These are phyloP conservation scores for Malus hybrid DNA, from an alignment of 331 rosid genomes.

Conservation along the genomic window DNA sequence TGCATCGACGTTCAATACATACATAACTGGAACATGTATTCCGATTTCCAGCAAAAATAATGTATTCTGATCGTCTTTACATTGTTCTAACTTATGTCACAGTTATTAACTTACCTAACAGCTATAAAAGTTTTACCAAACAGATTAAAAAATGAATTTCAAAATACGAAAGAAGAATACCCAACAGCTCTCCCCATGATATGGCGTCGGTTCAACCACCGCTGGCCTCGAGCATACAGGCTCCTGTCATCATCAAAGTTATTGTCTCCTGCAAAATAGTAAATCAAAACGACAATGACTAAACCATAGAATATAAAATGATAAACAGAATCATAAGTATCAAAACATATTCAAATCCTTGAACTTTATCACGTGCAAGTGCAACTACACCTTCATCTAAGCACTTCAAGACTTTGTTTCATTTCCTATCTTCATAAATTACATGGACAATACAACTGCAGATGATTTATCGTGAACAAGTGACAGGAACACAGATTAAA, in stretches of 20 bases:
- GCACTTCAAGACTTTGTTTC: not conserved
- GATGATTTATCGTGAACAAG: not conserved
- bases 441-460: not conserved
- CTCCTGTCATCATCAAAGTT: constrained; percentile 26
- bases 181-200: constrained; percentile 53
- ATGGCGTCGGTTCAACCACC: constrained; percentile 45
- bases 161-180: constrained; percentile 10
- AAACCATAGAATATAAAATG: not conserved
- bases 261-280: constrained; percentile 41
- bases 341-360: not conserved
- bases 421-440: not conserved
- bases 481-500: not conserved
- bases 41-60: not conserved
- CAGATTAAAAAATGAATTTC: not conserved
- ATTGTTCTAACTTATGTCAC: not conserved
- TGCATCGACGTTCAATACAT: not conserved
- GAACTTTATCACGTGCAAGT: not conserved
- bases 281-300: constrained; percentile 1
- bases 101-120: not conserved
- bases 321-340: not conserved
- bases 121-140: not conserved
- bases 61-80: not conserved
- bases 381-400: not conserved
- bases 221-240: constrained; percentile 44
- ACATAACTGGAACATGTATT: not conserved